Conservation (phyloP, 768 basidiomycete genomes). For the Lanmaoa rubissima region DNA sequence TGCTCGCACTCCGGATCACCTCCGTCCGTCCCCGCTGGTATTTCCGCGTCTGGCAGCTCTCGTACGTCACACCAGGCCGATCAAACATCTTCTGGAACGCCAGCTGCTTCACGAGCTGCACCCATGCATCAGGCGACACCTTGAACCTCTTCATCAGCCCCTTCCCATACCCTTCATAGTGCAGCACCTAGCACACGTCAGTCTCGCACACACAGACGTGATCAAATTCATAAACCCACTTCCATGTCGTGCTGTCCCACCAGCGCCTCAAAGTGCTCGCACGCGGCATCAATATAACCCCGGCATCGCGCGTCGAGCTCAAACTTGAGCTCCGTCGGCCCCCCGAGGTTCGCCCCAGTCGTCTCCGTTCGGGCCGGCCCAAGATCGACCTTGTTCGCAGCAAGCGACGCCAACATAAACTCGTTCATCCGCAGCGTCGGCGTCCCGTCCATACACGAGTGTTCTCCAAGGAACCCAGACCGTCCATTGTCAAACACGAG, state of each 20-base stretch:
- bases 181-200: conserved; percentile 54
- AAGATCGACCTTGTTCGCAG: conserved; percentile 70
- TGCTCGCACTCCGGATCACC: conserved; percentile 84
- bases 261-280: conserved; percentile 69
- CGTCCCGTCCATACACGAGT: conserved; percentile 92
- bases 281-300: conserved; percentile 54
- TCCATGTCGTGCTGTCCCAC: conserved; percentile 78
- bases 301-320: conserved; percentile 54
- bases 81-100: conserved; percentile 86
- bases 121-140: conserved; percentile 91
- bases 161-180: conserved; percentile 91
- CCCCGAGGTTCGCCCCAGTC: conserved; percentile 42
- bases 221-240: conserved; percentile 37
- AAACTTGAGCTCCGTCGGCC: conserved; percentile 71
- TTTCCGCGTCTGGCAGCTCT: conserved; percentile 91
- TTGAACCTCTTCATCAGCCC: conserved; percentile 77
- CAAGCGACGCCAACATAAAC: conserved; percentile 78
- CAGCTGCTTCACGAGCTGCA: conserved; percentile 92
- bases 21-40: conserved; percentile 91
- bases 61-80: conserved; percentile 82
- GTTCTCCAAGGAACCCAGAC: conserved; percentile 88
- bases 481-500: conserved; percentile 95
- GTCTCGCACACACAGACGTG: not conserved
- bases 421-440: conserved; percentile 95
- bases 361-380: conserved; percentile 46